Evolutionary conservation across 768 basidiomycete genomes (phyloP).

Genomic region (Podaxis sp.): DNA sequence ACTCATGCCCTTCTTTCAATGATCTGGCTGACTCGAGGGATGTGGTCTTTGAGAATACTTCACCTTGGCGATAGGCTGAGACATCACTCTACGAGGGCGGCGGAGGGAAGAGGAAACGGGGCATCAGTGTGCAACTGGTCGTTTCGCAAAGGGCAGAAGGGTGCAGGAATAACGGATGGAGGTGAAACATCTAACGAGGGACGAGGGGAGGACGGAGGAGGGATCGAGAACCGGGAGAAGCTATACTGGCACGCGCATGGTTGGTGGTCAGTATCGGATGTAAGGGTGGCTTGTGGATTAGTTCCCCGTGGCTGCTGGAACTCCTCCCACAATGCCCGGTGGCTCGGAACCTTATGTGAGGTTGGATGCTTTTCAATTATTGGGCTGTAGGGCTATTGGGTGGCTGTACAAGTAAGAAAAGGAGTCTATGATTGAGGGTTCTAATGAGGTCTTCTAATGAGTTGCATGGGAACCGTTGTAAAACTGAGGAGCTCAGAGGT

Average conservation of each 20-base stretch:
- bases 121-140: background rate
- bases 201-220: background rate
- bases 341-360: background rate
- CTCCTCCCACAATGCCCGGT: slow-evolving; percentile 5
- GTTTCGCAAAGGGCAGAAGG: background rate
- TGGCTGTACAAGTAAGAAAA: slow-evolving; percentile 3
- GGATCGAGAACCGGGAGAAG: background rate
- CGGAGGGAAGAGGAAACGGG: background rate
- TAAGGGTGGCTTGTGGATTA: background rate
- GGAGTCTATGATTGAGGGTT: background rate
- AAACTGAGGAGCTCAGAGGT: background rate
- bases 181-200: background rate
- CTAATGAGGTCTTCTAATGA: slow-evolving; percentile 14
- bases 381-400: background rate
- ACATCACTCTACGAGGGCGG: background rate
- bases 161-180: background rate
- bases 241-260: background rate
- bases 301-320: background rate
- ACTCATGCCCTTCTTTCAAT: background rate
- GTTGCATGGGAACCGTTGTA: background rate
- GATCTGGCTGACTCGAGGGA: background rate
- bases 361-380: background rate
- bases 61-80: background rate
- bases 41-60: background rate
- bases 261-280: background rate